These are phyloP conservation scores for Rutstroemia sydowiana DNA, from an alignment of 2,329 filamentous ascomycete species.

Conservation along the genomic window DNA sequence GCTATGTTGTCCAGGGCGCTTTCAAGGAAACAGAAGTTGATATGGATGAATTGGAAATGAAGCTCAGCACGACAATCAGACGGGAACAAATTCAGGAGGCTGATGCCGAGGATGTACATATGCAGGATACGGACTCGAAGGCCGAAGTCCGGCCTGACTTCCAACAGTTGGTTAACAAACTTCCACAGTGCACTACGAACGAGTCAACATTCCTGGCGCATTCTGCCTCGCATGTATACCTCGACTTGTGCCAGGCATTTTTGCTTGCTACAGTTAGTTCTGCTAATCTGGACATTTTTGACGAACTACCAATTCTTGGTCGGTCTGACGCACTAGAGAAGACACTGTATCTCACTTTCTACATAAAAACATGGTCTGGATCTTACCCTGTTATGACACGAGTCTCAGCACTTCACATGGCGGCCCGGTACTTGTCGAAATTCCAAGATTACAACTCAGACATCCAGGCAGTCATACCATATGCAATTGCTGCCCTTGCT, in stretches of 20 bases:
- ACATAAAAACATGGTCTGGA: conserved; percentile 67
- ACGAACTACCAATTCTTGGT: conserved; percentile 47
- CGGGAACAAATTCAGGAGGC: conserved; percentile 44
- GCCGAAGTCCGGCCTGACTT: conserved; percentile 27
- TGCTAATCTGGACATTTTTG: conserved; percentile 31
- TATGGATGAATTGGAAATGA: conserved; percentile 67
- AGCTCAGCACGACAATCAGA: conserved; percentile 62
- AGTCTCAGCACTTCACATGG: conserved; percentile 59
- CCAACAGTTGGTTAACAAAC: conserved; percentile 16
- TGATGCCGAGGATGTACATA: conserved; percentile 43
- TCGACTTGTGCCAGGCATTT: conserved; percentile 52
- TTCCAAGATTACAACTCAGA: conserved; percentile 48
- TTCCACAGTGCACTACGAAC: conserved; percentile 30
- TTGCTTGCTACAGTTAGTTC: conserved; percentile 43
- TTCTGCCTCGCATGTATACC: conserved; percentile 45
- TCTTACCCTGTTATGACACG: conserved; percentile 62
- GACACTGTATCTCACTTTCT: conserved; percentile 67
- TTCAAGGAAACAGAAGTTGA: conserved; percentile 63
- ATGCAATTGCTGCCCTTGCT: conserved; percentile 64
- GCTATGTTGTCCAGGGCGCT: conserved; percentile 58
- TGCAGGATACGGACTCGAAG: conserved; percentile 35
- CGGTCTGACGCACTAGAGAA: conserved; percentile 48
- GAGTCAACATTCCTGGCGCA: conserved; percentile 47
- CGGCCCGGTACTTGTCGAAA: conserved; percentile 48
- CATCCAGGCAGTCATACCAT: conserved; percentile 76